Conservation (phyloP, 495 filamentous ascomycete genomes). For the Neurospora sp. region DNA sequence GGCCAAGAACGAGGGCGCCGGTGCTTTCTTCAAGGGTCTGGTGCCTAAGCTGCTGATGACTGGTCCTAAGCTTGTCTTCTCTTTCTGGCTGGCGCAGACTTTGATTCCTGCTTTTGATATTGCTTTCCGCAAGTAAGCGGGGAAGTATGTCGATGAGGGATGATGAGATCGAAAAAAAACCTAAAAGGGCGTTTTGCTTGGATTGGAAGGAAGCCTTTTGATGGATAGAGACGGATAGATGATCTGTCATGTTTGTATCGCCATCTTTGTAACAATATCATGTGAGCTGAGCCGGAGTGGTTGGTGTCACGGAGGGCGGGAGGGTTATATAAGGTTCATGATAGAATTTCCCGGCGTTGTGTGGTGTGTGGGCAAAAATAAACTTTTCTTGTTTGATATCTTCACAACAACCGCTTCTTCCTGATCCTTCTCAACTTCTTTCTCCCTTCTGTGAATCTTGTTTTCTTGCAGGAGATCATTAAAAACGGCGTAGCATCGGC, state of each 20-base stretch:
- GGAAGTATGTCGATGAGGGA: not conserved
- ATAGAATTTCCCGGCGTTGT: not conserved
- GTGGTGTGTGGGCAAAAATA: not conserved
- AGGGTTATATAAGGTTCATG: not conserved
- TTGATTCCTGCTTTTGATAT: slow-evolving; percentile 57
- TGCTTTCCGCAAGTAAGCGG: slow-evolving; percentile 8
- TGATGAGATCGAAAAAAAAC: not conserved
- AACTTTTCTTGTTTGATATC: not conserved
- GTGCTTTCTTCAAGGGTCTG: slow-evolving; percentile 94
- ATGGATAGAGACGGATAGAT: not conserved
- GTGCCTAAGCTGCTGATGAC: slow-evolving; percentile 97
- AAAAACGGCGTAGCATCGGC: not conserved
- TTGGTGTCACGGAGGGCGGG: not conserved
- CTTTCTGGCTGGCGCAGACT: slow-evolving; percentile 97
- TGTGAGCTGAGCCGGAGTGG: not conserved
- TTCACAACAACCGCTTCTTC: not conserved
- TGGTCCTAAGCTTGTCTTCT: slow-evolving; percentile 96
- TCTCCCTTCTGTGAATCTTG: not conserved
- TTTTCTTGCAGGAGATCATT: not conserved
- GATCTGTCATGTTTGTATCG: not conserved
- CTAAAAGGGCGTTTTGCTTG: not conserved
- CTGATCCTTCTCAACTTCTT: not conserved
- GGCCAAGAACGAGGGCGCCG: slow-evolving; percentile 74
- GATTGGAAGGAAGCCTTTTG: not conserved
- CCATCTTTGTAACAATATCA: not conserved